Percentiles rank a stretch among this genome's conserved stretches.
These are phyloP conservation scores for Inga leiocalycina DNA, from an alignment of 306 rosid genomes.

Conservation along the genomic window DNA sequence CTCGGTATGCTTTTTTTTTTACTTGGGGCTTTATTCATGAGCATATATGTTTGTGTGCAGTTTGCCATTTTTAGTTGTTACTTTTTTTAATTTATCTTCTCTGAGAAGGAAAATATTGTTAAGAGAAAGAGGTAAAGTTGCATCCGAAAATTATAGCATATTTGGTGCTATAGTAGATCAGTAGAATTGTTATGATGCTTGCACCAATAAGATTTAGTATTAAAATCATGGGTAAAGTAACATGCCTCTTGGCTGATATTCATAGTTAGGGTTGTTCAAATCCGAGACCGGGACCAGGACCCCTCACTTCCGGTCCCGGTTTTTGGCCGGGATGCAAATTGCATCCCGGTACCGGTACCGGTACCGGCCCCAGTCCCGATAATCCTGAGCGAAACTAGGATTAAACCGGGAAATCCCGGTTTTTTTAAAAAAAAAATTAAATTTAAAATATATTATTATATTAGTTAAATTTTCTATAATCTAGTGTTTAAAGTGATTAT, in stretches of 20 bases:
- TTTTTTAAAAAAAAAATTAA: too few relatives aligned
- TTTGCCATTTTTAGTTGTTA: neutral
- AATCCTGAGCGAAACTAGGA: too few relatives aligned
- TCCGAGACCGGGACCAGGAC: too few relatives aligned
- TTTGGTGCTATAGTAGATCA: neutral
- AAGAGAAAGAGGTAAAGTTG: neutral
- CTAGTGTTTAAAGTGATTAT: too few relatives aligned
- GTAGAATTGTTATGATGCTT: neutral
- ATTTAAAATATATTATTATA: too few relatives aligned
- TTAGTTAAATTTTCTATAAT: too few relatives aligned
- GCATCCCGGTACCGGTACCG: too few relatives aligned
- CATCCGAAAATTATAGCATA: neutral
- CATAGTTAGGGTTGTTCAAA: too few relatives aligned
- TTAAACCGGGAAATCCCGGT: too few relatives aligned
- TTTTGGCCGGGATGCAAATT: too few relatives aligned
- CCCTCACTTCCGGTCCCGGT: too few relatives aligned
- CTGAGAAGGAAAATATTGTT: neutral
- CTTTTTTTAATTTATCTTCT: neutral
- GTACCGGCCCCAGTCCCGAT: too few relatives aligned
- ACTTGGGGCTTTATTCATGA: neutral
- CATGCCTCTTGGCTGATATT: neutral
- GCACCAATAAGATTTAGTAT: neutral
- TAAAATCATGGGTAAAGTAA: neutral
- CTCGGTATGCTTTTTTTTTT: constrained; percentile 49
- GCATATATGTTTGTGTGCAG: constrained; percentile 16